phyloP scores from a whole-genome alignment of 192 early-diverging fungal genomes.

The Coemansia sp. region DNA sequence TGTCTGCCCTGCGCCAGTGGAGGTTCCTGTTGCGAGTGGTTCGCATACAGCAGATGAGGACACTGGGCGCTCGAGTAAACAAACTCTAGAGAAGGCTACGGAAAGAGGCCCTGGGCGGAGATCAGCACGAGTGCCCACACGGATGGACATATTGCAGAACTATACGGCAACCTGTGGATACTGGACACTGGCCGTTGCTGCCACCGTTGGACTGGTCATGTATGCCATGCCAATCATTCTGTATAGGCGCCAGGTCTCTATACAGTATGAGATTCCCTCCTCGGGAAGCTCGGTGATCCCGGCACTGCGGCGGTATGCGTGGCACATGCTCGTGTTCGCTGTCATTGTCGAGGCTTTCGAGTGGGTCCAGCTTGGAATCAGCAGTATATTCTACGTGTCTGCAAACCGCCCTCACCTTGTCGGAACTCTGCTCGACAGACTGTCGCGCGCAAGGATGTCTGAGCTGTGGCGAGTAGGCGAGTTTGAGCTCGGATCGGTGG shows the following conservation, averaged over 20 bases:
- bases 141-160: background rate
- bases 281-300: background rate
- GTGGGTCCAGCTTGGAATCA: slow-evolving; percentile 8
- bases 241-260: slow-evolving; percentile 1
- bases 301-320: background rate
- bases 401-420: slow-evolving; percentile 11
- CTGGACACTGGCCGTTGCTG: slow-evolving; percentile 2
- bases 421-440: slow-evolving; percentile 5
- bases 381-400: slow-evolving; percentile 12
- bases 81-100: background rate
- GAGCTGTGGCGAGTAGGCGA: slow-evolving; percentile 12
- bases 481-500: background rate
- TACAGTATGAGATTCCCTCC: background rate
- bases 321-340: background rate
- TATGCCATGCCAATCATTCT: slow-evolving; percentile 13
- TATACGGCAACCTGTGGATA: slow-evolving; percentile 12
- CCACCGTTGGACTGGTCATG: background rate
- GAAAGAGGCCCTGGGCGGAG: background rate
- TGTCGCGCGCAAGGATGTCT: slow-evolving; percentile 13
- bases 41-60: too few species aligned
- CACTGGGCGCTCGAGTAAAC: too few species aligned
- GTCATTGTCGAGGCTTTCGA: background rate
- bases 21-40: too few species aligned
- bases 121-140: background rate
- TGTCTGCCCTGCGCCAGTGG: too few species aligned